phyloP scores from a whole-genome alignment of 805 yeast species.

The Jamesozyma jinghongensis region DNA sequence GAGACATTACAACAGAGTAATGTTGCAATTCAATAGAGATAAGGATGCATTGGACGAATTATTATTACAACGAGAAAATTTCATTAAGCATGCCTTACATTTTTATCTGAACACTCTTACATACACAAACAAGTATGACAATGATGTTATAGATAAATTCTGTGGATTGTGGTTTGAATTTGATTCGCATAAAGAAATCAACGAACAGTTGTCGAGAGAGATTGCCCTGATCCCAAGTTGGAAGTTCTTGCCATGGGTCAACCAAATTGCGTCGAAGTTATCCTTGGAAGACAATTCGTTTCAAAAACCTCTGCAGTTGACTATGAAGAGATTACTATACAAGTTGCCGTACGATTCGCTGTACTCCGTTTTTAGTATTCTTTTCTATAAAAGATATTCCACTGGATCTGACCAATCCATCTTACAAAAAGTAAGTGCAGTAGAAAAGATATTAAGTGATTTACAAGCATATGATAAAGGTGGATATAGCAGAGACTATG shows the following conservation, averaged over 20 bases:
- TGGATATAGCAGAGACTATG: slow-evolving; percentile 22
- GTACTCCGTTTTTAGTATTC: slow-evolving; percentile 51
- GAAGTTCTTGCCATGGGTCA: slow-evolving; percentile 70
- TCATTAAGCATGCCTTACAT: slow-evolving; percentile 45
- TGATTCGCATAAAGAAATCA: slow-evolving; percentile 38
- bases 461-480: slow-evolving; percentile 26
- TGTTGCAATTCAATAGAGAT: slow-evolving; percentile 43
- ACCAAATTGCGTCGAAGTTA: slow-evolving; percentile 70
- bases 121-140: slow-evolving; percentile 36
- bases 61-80: slow-evolving; percentile 32
- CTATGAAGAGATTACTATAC: slow-evolving; percentile 40
- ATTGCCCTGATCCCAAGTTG: slow-evolving; percentile 42
- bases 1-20: slow-evolving; percentile 41
- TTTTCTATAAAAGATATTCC: slow-evolving; percentile 34
- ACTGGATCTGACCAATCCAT: slow-evolving; percentile 32
- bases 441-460: slow-evolving; percentile 38
- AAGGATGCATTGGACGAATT: slow-evolving; percentile 36
- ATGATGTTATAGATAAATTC: slow-evolving; percentile 60
- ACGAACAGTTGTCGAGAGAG: slow-evolving; percentile 32
- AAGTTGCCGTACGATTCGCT: slow-evolving; percentile 68
- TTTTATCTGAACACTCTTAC: slow-evolving; percentile 52
- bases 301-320: slow-evolving; percentile 42
- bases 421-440: slow-evolving; percentile 42
- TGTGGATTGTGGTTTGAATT: slow-evolving; percentile 78
- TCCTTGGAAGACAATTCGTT: slow-evolving; percentile 41